phyloP scores from a whole-genome alignment of 768 basidiomycete genomes.

The Boletus vermiculosoides region DNA sequence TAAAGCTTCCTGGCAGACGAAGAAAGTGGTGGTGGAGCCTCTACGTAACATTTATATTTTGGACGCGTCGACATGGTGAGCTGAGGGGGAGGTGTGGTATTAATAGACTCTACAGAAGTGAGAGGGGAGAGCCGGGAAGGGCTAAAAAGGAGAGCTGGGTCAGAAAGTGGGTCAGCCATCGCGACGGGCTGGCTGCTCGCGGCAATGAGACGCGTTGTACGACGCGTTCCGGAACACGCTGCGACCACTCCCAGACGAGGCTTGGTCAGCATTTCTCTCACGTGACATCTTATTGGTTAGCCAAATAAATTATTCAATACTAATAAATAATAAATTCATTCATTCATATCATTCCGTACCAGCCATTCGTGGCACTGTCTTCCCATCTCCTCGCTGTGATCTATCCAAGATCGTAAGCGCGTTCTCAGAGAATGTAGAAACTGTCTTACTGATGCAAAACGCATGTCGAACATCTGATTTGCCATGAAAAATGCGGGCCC shows the following conservation, averaged over 20 bases:
- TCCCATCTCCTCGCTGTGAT: slow-evolving; percentile 47
- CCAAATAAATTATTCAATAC: no score
- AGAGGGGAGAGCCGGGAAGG: slow-evolving; percentile 17
- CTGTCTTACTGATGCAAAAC: slow-evolving; percentile 66
- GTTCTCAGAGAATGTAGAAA: neutral
- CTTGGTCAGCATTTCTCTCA: slow-evolving; percentile 16
- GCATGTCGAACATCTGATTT: slow-evolving; percentile 59
- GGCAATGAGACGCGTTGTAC: slow-evolving; percentile 4
- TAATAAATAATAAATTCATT: no score
- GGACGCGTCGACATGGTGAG: slow-evolving; percentile 12
- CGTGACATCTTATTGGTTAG: slow-evolving; percentile 7
- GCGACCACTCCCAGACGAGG: neutral
- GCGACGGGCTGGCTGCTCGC: neutral
- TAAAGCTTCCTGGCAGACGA: slow-evolving; percentile 43
- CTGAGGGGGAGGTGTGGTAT: slow-evolving; percentile 8
- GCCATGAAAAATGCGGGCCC: slow-evolving; percentile 42
- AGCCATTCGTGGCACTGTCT: neutral
- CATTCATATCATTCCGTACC: no score
- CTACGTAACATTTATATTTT: slow-evolving; percentile 33
- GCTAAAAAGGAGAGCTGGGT: slow-evolving; percentile 18
- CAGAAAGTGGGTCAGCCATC: slow-evolving; percentile 17
- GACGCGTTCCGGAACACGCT: slow-evolving; percentile 10
- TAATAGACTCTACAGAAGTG: slow-evolving; percentile 9
- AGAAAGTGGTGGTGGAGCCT: slow-evolving; percentile 36
- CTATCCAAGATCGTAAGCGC: slow-evolving; percentile 30